phyloP scores from a whole-genome alignment of 2,329 filamentous ascomycete genomes.

The Aspergillus cejpii region DNA sequence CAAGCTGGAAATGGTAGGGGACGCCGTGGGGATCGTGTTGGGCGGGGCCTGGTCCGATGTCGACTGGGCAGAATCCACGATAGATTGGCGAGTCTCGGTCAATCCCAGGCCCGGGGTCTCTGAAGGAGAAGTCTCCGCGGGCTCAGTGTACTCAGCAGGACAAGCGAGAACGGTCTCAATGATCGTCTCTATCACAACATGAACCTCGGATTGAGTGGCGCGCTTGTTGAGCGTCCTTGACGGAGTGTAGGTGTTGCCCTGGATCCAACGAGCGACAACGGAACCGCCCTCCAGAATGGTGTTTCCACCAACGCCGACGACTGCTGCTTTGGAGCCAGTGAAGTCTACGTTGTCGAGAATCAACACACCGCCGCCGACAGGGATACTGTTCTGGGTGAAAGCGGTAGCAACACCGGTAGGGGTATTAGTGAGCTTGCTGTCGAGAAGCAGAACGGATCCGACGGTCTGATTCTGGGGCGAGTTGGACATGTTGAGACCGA shows the following conservation, averaged over 20 bases:
- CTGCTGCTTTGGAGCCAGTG: constrained; percentile 58
- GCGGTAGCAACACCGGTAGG: constrained; percentile 69
- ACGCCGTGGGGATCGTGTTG: background rate
- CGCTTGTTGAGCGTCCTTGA: constrained; percentile 23
- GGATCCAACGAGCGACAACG: constrained; percentile 65
- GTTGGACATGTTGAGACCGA: constrained; percentile 73
- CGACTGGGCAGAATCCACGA: background rate
- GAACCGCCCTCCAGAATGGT: constrained; percentile 62
- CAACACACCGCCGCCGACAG: constrained; percentile 69
- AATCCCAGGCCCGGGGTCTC: background rate
- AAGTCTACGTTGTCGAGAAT: constrained; percentile 90
- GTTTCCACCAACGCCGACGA: constrained; percentile 53
- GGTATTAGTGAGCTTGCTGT: constrained; percentile 72
- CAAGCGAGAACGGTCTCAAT: constrained; percentile 26
- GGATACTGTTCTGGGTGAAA: constrained; percentile 57
- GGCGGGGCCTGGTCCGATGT: background rate
- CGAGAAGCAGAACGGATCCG: constrained; percentile 75
- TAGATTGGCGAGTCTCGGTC: background rate
- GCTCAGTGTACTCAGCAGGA: constrained; percentile 10
- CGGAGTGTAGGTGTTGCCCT: constrained; percentile 65
- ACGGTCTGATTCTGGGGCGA: constrained; percentile 63
- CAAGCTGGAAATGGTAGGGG: background rate
- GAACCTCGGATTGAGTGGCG: constrained; percentile 13
- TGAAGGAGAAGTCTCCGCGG: constrained; percentile 2
- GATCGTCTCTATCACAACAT: constrained; percentile 12